phyloP scores from a whole-genome alignment of 768 basidiomycete species.

The Omphalotus guepiniiformis region DNA sequence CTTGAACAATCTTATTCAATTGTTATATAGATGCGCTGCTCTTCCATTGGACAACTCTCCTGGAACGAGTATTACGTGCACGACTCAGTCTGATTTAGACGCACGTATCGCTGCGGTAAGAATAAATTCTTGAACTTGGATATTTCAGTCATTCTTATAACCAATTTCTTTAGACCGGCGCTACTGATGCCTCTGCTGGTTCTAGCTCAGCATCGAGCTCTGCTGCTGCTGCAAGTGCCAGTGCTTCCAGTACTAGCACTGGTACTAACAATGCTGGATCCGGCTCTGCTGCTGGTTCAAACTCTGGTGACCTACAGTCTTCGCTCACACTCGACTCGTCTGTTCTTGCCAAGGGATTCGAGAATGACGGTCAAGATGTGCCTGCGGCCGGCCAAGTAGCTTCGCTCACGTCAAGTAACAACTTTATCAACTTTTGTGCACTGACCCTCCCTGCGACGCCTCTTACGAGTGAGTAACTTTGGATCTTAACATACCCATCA shows the following conservation, averaged over 20 bases:
- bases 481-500: slow-evolving; percentile 32
- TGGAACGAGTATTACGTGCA: slow-evolving; percentile 51
- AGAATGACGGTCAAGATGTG: slow-evolving; percentile 43
- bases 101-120: slow-evolving; percentile 44
- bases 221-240: slow-evolving; percentile 10
- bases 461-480: slow-evolving; percentile 43
- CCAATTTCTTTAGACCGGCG: slow-evolving; percentile 20
- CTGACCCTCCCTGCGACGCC: slow-evolving; percentile 39
- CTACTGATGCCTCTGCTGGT: slow-evolving; percentile 11
- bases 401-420: slow-evolving; percentile 61
- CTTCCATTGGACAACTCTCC: slow-evolving; percentile 46
- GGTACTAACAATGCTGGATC: slow-evolving; percentile 13
- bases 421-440: slow-evolving; percentile 75
- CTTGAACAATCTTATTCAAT: not conserved
- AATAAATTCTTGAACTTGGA: not conserved
- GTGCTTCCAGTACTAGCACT: slow-evolving; percentile 18
- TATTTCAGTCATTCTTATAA: not conserved
- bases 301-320: slow-evolving; percentile 37
- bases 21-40: slow-evolving; percentile 38
- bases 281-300: slow-evolving; percentile 15
- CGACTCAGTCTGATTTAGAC: slow-evolving; percentile 41
- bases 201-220: slow-evolving; percentile 10
- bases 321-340: slow-evolving; percentile 39
- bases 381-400: slow-evolving; percentile 45
- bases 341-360: slow-evolving; percentile 55